phyloP scores from a whole-genome alignment of 768 basidiomycete genomes.

The Scleroderma bovista region DNA sequence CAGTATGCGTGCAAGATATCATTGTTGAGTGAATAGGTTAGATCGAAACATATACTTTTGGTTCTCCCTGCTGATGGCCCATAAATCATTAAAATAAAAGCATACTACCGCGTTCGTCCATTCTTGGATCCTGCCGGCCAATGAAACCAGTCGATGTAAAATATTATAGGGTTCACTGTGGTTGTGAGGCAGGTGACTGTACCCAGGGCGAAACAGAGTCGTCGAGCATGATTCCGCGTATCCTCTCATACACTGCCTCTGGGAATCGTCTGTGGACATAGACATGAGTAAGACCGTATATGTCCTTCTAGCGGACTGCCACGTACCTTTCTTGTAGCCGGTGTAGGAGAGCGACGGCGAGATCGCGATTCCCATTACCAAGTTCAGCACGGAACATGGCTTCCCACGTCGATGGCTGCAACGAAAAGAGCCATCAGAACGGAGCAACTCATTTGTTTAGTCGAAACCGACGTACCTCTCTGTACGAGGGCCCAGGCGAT shows the following conservation, averaged over 20 bases:
- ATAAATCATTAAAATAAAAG: too few species aligned
- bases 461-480: conserved; percentile 19
- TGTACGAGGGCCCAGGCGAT: conserved; percentile 36
- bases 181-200: conserved; percentile 9
- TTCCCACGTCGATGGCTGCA: conserved; percentile 88
- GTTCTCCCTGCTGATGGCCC: too few species aligned
- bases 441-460: too few species aligned
- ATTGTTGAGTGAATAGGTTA: conserved; percentile 7
- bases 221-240: conserved; percentile 67
- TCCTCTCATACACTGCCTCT: conserved; percentile 71
- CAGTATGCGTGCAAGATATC: conserved; percentile 7
- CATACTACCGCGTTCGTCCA: too few species aligned
- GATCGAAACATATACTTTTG: not conserved
- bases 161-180: conserved; percentile 8
- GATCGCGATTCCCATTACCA: conserved; percentile 64
- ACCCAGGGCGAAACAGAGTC: conserved; percentile 50
- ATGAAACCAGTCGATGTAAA: not conserved
- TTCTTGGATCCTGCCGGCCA: too few species aligned
- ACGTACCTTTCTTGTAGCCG: conserved; percentile 68
- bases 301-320: not conserved
- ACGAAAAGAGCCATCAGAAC: not conserved
- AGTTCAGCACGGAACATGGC: conserved; percentile 93
- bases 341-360: conserved; percentile 63
- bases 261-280: conserved; percentile 56
- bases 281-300: conserved; percentile 3